Evolutionary conservation across 345 rosid species (phyloP).

Genomic region (Euphorbia pulcherrima): DNA sequence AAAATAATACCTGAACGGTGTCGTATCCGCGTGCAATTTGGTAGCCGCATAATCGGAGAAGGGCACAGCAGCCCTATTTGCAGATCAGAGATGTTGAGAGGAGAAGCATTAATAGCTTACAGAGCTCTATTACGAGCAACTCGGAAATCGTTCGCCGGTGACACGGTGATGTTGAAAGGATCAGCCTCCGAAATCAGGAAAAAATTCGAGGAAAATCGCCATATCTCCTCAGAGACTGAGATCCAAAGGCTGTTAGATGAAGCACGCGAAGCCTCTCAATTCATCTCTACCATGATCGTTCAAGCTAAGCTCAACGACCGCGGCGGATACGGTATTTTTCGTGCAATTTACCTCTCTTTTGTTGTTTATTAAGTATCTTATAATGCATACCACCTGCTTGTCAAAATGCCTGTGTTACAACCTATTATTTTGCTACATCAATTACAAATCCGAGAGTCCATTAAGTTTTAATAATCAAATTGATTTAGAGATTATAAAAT

Average conservation of each 20-base stretch:
- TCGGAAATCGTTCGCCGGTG: constrained; percentile 69
- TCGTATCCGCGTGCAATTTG: neutral
- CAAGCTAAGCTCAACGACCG: constrained; percentile 88
- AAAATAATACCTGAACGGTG: neutral
- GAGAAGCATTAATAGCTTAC: constrained; percentile 39
- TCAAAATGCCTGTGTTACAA: neutral
- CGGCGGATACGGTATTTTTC: constrained; percentile 72
- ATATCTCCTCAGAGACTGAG: constrained; percentile 52
- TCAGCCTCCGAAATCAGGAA: constrained; percentile 69
- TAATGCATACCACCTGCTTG: constrained; percentile 14
- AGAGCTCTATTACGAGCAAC: constrained; percentile 68
- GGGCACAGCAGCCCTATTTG: neutral
- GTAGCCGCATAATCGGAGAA: neutral
- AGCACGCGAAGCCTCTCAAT: constrained; percentile 76
- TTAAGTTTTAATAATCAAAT: neutral
- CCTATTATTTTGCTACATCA: neutral
- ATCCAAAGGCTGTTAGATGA: constrained; percentile 67
- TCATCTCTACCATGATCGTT: constrained; percentile 83
- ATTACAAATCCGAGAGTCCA: too few species aligned
- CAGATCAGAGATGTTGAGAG: constrained; percentile 5
- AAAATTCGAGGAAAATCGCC: constrained; percentile 79
- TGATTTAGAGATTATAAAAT: neutral
- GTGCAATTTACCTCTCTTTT: neutral
- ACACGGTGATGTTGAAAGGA: constrained; percentile 61
- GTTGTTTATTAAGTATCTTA: neutral